Evolutionary conservation across 768 basidiomycete species (phyloP), one percentile per base, ranked within the genome.

Genomic region (Trametes villosa): DNA sequence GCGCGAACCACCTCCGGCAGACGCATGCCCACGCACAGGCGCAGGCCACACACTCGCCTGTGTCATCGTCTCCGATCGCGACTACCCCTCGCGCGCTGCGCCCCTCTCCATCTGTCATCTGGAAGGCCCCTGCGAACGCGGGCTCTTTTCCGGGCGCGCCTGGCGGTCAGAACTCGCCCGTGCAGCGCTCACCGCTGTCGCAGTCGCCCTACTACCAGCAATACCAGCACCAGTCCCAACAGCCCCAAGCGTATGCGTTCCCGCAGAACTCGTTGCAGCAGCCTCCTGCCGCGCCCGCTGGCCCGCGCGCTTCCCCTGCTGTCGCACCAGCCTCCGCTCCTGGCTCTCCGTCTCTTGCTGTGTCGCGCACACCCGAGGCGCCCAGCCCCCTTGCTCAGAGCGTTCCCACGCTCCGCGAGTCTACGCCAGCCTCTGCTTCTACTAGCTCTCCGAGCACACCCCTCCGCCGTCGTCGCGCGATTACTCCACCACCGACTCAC

Each of bases 41-140:
- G 18, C 53, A 61, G 47, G 41, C 59, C 3, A 38, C 31, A 30
- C 27, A 24, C 27, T 40, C 52, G 9, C 53, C 59, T 4, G 24
- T 51, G 24, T 17, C 54, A 7, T 18, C 45, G 9, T 53, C 41
- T 11, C 59, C 59, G 13, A 36, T 34, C 6, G 5, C 46, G 24
- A 36, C 49, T 13, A 53, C 54, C 17, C 53, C 59, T 18, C 57
- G 44, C 13, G 20, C 64, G 6, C 38, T 48, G 55, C 46, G 42
- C n/a, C 60, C 22, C 17, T 62, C 56, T 38, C 67, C 42, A 8
- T 57, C 63, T 2, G 55, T 65, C 27, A 34, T 65, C 29, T 58
- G 65, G 59, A 46, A 64, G 38, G 41, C 60, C 22, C 54, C 60
- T 3, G 34, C 36, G 22, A 30, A 38, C 31, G 58, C 46, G 6